Evolutionary conservation across 139 green algal genomes (phyloP).

Genomic region (Cymbomonas tetramitiformis): DNA sequence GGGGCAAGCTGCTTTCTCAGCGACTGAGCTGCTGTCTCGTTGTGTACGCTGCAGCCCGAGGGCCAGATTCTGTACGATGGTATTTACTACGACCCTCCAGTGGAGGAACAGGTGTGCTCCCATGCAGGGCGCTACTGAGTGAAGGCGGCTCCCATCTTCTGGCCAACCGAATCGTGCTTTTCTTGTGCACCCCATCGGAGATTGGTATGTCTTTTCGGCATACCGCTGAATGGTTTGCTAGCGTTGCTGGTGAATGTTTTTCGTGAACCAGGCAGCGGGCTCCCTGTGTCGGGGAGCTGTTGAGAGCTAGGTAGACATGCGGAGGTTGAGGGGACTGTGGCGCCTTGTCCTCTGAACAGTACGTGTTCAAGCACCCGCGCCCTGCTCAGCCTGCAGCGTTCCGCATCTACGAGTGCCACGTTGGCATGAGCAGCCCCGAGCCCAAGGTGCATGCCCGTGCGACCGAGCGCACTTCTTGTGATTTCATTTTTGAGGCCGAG

Average conservation of each 20-base stretch:
- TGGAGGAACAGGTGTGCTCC: background rate
- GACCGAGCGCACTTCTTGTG: background rate
- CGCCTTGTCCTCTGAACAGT: too few relatives aligned
- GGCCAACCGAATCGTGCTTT: too few relatives aligned
- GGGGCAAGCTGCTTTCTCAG: slow-evolving; percentile 23
- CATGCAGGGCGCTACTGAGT: background rate
- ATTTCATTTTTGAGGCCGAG: background rate
- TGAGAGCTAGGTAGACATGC: slow-evolving; percentile 5
- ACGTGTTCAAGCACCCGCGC: slow-evolving; percentile 84
- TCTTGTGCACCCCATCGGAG: too few relatives aligned
- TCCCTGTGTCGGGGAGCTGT: background rate
- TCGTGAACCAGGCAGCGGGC: background rate
- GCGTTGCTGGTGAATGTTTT: background rate
- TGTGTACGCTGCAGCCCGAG: too few relatives aligned
- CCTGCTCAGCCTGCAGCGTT: slow-evolving; percentile 56
- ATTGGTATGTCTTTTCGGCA: too few relatives aligned
- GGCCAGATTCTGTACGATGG: slow-evolving; percentile 37
- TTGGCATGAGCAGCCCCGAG: slow-evolving; percentile 71
- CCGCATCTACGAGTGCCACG: slow-evolving; percentile 96
- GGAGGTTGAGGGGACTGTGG: slow-evolving; percentile 24
- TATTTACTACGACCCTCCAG: slow-evolving; percentile 35
- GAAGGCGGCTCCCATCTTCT: background rate
- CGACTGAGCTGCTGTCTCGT: too few relatives aligned
- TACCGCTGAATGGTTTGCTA: slow-evolving; percentile 16
- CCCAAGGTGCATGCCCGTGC: slow-evolving; percentile 23